Evolutionary conservation across 495 filamentous ascomycete species (phyloP).

Genomic region (Jackrogersella multiformis): DNA sequence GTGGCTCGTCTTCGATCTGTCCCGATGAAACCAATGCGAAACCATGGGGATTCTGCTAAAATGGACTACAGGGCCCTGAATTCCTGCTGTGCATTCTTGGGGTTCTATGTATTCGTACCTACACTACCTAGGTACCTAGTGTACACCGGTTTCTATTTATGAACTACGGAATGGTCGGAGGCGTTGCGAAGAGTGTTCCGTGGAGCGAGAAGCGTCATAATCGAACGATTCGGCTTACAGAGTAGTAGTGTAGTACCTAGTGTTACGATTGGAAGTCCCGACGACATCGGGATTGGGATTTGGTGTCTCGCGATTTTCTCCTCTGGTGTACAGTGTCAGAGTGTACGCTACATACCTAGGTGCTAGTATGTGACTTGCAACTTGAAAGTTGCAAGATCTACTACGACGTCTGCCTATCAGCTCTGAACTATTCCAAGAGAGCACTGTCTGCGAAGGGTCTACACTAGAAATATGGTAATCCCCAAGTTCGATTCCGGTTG

Average conservation of each 20-base stretch:
- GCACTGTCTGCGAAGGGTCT: too few relatives aligned
- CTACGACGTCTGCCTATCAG: neutral
- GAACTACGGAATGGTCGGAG: slow-evolving; percentile 8
- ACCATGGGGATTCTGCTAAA: slow-evolving; percentile 36
- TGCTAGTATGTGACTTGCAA: neutral
- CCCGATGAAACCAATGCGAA: slow-evolving; percentile 40
- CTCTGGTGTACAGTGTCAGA: too few relatives aligned
- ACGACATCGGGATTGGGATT: slow-evolving; percentile 1
- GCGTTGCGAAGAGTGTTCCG: slow-evolving; percentile 13
- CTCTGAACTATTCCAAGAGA: too few relatives aligned
- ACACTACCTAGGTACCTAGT: too few relatives aligned
- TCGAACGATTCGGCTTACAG: slow-evolving; percentile 29
- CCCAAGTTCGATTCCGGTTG: too few relatives aligned
- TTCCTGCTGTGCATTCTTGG: neutral
- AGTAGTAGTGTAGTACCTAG: too few relatives aligned
- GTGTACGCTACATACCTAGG: too few relatives aligned
- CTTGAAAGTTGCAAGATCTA: too few relatives aligned
- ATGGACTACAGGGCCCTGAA: slow-evolving; percentile 7
- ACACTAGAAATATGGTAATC: too few relatives aligned
- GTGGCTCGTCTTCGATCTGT: slow-evolving; percentile 12
- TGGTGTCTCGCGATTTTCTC: slow-evolving; percentile 12
- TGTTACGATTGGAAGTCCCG: slow-evolving; percentile 10
- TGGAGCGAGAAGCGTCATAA: slow-evolving; percentile 29
- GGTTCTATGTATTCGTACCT: too few relatives aligned
- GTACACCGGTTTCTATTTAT: slow-evolving; percentile 32